Base-by-base conservation (phyloP, 768 basidiomycete species). In the Termitomyces bulborhizus region DNA sequence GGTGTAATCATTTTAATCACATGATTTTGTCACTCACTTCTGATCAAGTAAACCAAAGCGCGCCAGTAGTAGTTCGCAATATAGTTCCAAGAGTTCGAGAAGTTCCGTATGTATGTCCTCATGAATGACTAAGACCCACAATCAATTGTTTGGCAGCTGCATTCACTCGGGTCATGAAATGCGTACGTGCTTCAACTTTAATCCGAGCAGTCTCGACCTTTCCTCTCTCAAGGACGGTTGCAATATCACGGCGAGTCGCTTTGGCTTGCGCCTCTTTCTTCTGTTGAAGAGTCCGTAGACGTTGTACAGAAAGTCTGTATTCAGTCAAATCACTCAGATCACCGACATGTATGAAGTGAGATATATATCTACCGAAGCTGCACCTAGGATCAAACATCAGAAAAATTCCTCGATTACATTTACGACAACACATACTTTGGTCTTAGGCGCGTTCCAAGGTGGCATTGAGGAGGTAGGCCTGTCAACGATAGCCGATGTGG, bases 11-110 rank as follows among this genome's bases (percentile, higher is more conserved):
- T 60, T 44, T 36, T 51, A 36, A 55, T 34, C 36, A 16, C 7
- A 39, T 12, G 24, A 15, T 21, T 24, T n/a, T 50, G 34, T 42
- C 9, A 70, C 84, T 66, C 59, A 96, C 94, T 81, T 87, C 66
- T 89, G 84, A 64, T 99, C 97, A 45, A 99, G 78, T 29, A 98
- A 71, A 9, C 90, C 90, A 64, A 98, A 98, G 46, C 97, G 82
- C 8, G 96, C 92, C 24, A 95, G 77, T 18, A 98, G 72, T n/a
- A 96, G 80, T 65, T 99, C 97, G 60, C 89, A 91, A 68, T 98
- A 98, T 11, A 98, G 79, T 73, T 98, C 95, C 27, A 99, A 75
- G 5, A 98, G 75, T 65, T 99, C 96, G 37, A 98, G 73, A 26
- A 98, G 78, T 66, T 98, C 95, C 44, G 92, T 74, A 65, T 90